These are phyloP conservation scores for Carpinus viminea DNA, from an alignment of 306 rosid species.

Conservation along the genomic window DNA sequence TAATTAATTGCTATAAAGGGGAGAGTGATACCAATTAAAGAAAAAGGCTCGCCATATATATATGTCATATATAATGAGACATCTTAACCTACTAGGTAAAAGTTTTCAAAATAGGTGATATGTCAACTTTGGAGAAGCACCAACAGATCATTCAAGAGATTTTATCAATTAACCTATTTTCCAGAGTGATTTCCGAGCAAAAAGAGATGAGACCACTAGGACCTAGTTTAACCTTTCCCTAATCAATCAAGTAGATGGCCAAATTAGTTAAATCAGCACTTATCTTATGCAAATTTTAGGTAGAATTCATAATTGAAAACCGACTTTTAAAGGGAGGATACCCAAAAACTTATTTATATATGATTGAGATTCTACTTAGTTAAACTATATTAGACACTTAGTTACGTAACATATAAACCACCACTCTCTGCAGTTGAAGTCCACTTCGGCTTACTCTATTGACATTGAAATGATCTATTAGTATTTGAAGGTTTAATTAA, in stretches of 20 bases:
- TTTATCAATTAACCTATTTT: slow-evolving; percentile 1
- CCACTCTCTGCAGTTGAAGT: too few species aligned
- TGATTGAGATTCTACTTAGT: too few species aligned
- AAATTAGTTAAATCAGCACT: too few species aligned
- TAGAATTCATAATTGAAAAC: too few species aligned
- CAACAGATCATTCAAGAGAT: background rate
- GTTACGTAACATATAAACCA: too few species aligned
- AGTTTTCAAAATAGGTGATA: background rate
- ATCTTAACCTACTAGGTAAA: slow-evolving; percentile 10
- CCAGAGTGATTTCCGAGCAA: slow-evolving; percentile 1
- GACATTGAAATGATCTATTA: too few species aligned
- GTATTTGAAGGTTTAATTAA: too few species aligned
- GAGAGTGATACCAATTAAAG: background rate
- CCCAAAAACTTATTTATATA: too few species aligned
- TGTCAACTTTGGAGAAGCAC: slow-evolving; percentile 17
- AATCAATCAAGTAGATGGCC: background rate
- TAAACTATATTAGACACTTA: too few species aligned
- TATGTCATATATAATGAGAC: slow-evolving; percentile 1
- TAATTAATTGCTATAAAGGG: background rate
- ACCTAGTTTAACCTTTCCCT: background rate
- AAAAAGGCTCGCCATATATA: background rate
- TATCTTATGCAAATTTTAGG: too few species aligned
- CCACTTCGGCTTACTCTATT: too few species aligned
- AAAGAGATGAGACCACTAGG: background rate
- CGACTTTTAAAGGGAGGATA: too few species aligned